Evolutionary conservation across 169 alveolate species (phyloP).

Genomic region (Plasmodium billcollinsi): DNA sequence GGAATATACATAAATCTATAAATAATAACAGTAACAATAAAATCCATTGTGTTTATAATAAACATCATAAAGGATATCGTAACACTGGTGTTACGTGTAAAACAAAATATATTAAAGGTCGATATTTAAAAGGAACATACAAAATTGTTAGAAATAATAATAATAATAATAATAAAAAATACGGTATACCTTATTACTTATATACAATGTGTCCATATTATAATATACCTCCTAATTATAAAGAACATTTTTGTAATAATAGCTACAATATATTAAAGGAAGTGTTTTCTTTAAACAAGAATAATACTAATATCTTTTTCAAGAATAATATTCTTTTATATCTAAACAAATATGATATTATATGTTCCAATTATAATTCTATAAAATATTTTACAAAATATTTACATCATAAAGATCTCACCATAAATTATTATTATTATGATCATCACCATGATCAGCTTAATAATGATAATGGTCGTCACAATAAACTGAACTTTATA

Average conservation of each 20-base stretch:
- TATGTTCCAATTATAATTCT: constrained; percentile 50
- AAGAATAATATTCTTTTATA: constrained; percentile 13
- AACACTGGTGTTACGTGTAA: neutral
- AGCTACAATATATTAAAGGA: neutral
- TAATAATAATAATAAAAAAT: neutral
- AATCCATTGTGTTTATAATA: neutral
- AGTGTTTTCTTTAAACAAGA: neutral
- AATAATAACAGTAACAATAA: neutral
- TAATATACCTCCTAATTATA: constrained; percentile 19
- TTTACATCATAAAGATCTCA: constrained; percentile 2
- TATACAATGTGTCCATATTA: constrained; percentile 48
- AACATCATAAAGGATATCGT: neutral
- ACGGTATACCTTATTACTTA: neutral
- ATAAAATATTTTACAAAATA: constrained; percentile 45
- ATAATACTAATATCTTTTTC: neutral
- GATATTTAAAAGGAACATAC: neutral
- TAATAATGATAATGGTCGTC: no score
- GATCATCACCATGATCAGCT: neutral
- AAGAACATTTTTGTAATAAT: constrained; percentile 12
- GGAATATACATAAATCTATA: neutral
- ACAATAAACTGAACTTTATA: constrained; percentile 16
- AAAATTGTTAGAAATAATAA: neutral
- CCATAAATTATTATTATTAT: constrained; percentile 5
- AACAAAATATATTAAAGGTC: neutral
- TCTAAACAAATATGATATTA: constrained; percentile 37